A percentile compares a stretch with the other conserved stretches of the same genome.
phyloP scores from a whole-genome alignment of 2,329 filamentous ascomycete species.

The Cephalotrichum gorgonifer region DNA sequence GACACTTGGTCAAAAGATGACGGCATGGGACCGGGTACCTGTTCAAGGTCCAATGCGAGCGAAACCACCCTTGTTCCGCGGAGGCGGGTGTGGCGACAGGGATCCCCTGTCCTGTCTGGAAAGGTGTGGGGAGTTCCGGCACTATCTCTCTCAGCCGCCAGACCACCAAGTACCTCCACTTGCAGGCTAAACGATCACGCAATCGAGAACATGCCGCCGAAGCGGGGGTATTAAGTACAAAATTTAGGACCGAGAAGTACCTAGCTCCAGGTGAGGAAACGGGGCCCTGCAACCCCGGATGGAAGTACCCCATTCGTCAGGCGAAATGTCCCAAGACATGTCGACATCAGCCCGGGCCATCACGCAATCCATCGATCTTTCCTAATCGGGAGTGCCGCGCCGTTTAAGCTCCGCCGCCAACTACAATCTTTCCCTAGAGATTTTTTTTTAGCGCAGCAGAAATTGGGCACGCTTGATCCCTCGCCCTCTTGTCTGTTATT shows the following conservation, averaged over 20 bases:
- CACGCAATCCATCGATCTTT: slow-evolving; percentile 2
- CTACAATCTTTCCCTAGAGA: too few species aligned
- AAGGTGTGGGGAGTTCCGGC: not conserved
- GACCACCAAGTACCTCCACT: not conserved
- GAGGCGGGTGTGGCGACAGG: not conserved
- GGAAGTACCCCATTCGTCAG: not conserved
- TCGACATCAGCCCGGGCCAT: slow-evolving; percentile 5
- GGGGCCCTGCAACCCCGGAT: not conserved
- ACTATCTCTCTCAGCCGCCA: not conserved
- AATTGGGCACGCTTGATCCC: too few species aligned
- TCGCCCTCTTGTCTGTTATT: too few species aligned
- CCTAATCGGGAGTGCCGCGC: not conserved
- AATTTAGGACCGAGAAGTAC: not conserved
- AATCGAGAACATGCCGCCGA: not conserved
- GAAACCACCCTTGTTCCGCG: not conserved
- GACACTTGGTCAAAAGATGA: too few species aligned
- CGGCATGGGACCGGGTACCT: too few species aligned
- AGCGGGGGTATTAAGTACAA: too few species aligned
- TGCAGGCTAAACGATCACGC: not conserved
- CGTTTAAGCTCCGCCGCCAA: too few species aligned
- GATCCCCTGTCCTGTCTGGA: not conserved
- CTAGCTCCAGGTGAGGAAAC: too few species aligned
- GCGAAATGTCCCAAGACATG: not conserved
- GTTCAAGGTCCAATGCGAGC: too few species aligned
- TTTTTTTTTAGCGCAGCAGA: too few species aligned